A percentile compares a stretch with the other conserved stretches of the same genome.
Evolutionary conservation across 768 basidiomycete genomes (phyloP).

Genomic region (Pholiota conissans): DNA sequence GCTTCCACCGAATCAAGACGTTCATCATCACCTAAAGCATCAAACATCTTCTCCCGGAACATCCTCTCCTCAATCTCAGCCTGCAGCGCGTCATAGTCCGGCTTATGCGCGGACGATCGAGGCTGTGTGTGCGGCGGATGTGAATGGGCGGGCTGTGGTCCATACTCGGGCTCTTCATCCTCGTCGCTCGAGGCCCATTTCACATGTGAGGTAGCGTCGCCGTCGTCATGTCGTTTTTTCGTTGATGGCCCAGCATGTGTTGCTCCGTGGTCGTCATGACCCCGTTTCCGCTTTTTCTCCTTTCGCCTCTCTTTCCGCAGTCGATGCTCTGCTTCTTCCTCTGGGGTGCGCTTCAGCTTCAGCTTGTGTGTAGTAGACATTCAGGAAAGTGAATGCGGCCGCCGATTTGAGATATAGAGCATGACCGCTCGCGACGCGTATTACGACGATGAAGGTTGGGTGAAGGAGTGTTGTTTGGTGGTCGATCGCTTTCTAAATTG

Average conservation of each 20-base stretch:
- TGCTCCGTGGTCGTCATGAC: slow-evolving; percentile 14
- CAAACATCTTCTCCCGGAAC: slow-evolving; percentile 75
- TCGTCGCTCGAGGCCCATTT: slow-evolving; percentile 55
- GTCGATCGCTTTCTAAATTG: slow-evolving; percentile 5
- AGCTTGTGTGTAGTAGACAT: slow-evolving; percentile 49
- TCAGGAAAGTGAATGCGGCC: background rate
- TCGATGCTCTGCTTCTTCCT: slow-evolving; percentile 52
- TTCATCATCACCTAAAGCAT: slow-evolving; percentile 73
- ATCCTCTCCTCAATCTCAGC: slow-evolving; percentile 61
- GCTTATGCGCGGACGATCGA: slow-evolving; percentile 24
- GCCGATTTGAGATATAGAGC: background rate
- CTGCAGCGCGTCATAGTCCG: slow-evolving; percentile 47
- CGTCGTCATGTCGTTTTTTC: slow-evolving; percentile 24
- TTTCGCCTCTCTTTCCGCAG: slow-evolving; percentile 33
- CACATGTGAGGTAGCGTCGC: slow-evolving; percentile 16
- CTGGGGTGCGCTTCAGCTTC: slow-evolving; percentile 62
- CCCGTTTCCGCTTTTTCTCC: slow-evolving; percentile 27
- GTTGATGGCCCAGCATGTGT: slow-evolving; percentile 20
- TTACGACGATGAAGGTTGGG: background rate
- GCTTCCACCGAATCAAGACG: slow-evolving; percentile 63
- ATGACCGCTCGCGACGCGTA: background rate
- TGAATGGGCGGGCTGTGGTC: slow-evolving; percentile 20
- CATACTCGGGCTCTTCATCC: slow-evolving; percentile 29
- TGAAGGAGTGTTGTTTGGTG: background rate
- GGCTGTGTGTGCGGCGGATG: slow-evolving; percentile 3